These are phyloP conservation scores for Dipteronia dyeriana DNA, from an alignment of 345 rosid genomes.

Conservation along the genomic window DNA sequence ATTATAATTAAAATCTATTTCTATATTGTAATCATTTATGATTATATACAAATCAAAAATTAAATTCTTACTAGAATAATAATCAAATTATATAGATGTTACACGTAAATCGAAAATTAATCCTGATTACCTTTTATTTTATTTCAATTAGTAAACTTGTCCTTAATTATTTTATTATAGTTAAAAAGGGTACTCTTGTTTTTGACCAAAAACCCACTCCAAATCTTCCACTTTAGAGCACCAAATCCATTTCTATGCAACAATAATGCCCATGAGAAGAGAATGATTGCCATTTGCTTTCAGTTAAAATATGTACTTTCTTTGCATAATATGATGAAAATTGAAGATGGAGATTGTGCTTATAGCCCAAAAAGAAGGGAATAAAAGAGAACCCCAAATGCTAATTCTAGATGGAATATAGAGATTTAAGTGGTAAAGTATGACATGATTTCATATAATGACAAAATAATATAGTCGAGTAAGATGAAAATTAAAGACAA, in stretches of 20 bases:
- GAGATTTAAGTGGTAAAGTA: neutral
- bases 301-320: constrained; percentile 14
- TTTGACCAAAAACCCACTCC: neutral
- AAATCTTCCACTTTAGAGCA: constrained; percentile 6
- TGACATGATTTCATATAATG: neutral
- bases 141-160: too few relatives aligned
- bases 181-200: constrained; percentile 11
- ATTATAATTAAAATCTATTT: too few relatives aligned
- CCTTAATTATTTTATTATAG: neutral
- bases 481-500: neutral
- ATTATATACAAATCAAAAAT: too few relatives aligned
- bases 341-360: constrained; percentile 18
- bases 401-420: neutral
- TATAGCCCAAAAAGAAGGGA: constrained; percentile 2
- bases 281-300: constrained; percentile 30
- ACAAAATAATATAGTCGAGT: neutral
- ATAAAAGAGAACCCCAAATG: neutral
- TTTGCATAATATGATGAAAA: neutral
- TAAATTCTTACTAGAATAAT: too few relatives aligned
- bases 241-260: neutral
- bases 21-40: too few relatives aligned
- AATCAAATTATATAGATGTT: too few relatives aligned
- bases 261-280: constrained; percentile 25
- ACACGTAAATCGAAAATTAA: too few relatives aligned
- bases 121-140: too few relatives aligned